Conservation (phyloP, 2,329 filamentous ascomycete genomes). For the Cladophialophora exuberans region DNA sequence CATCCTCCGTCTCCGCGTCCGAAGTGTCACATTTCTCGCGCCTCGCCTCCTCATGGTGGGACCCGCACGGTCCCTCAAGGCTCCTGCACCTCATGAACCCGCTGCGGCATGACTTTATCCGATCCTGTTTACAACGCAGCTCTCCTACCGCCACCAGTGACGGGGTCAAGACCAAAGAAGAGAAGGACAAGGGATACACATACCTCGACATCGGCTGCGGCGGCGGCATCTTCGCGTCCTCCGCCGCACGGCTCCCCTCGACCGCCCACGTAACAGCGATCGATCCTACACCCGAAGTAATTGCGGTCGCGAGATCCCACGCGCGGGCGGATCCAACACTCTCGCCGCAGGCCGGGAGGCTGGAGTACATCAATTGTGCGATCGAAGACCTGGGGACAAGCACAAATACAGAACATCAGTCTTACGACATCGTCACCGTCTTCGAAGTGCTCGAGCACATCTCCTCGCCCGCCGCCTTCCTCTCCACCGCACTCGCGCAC, state of each 20-base stretch:
- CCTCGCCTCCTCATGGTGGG: conserved; percentile 96
- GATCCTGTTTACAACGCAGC: conserved; percentile 60
- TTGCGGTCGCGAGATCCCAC: conserved; percentile 72
- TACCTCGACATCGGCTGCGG: conserved; percentile 96
- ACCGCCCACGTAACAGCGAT: conserved; percentile 50
- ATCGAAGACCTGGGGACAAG: conserved; percentile 83
- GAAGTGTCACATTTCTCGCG: conserved; percentile 94
- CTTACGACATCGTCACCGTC: conserved; percentile 78
- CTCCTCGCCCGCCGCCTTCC: conserved; percentile 72
- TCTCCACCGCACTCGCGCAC: conserved; percentile 71
- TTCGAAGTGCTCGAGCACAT: conserved; percentile 98
- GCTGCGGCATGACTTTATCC: conserved; percentile 89
- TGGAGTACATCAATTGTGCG: conserved; percentile 74
- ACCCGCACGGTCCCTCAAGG: conserved; percentile 87
- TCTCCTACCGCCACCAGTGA: conserved; percentile 25
- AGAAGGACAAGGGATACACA: conserved; percentile 31
- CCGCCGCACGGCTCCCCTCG: conserved; percentile 46
- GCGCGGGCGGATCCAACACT: conserved; percentile 74
- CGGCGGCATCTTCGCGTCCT: conserved; percentile 93
- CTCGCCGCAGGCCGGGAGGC: conserved; percentile 51
- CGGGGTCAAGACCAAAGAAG: neutral
- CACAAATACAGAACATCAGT: too few relatives aligned
- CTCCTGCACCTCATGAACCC: conserved; percentile 98
- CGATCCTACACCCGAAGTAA: conserved; percentile 48
- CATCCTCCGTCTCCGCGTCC: conserved; percentile 77